These are phyloP conservation scores for Calonectria naviculata DNA, from an alignment of 2,329 filamentous ascomycete species.

Conservation along the genomic window DNA sequence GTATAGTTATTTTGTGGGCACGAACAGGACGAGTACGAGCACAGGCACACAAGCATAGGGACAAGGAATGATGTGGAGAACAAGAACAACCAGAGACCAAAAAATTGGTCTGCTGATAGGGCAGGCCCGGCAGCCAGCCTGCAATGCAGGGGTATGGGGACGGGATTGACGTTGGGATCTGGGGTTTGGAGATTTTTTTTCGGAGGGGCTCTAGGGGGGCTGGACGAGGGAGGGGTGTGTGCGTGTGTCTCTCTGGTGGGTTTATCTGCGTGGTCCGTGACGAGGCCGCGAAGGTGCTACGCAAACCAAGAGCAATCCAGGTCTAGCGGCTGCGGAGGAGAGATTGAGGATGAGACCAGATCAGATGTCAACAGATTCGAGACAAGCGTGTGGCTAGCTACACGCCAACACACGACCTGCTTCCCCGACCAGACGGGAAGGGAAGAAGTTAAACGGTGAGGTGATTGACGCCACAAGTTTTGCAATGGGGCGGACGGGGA, in stretches of 20 bases:
- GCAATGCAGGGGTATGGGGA: constrained; percentile 23
- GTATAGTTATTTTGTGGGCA: constrained; percentile 1
- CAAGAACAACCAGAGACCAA: not conserved
- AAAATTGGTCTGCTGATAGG: constrained; percentile 17
- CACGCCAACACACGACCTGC: constrained; percentile 19
- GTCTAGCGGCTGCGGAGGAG: constrained; percentile 18
- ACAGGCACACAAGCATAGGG: not conserved
- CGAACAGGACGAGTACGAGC: not conserved
- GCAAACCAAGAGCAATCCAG: constrained; percentile 14
- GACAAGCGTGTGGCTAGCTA: constrained; percentile 23
- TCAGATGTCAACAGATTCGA: constrained; percentile 15
- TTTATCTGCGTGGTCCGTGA: constrained; percentile 9
- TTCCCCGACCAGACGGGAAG: constrained; percentile 14
- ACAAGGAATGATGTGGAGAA: constrained; percentile 8
- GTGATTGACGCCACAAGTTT: constrained; percentile 42
- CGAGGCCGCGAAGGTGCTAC: not conserved
- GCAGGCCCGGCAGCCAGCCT: constrained; percentile 4
- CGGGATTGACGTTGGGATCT: constrained; percentile 24
- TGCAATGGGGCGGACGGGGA: constrained; percentile 29
- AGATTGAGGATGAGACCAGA: constrained; percentile 26
- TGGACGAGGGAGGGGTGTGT: constrained; percentile 10
- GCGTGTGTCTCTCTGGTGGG: no score
- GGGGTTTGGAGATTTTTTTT: constrained; percentile 12
- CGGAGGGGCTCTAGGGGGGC: not conserved
- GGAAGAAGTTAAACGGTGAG: constrained; percentile 34